Percentiles rank a stretch among this genome's conserved stretches.
Conservation (phyloP, 2,329 filamentous ascomycete genomes). For the Thelonectria rubi region DNA sequence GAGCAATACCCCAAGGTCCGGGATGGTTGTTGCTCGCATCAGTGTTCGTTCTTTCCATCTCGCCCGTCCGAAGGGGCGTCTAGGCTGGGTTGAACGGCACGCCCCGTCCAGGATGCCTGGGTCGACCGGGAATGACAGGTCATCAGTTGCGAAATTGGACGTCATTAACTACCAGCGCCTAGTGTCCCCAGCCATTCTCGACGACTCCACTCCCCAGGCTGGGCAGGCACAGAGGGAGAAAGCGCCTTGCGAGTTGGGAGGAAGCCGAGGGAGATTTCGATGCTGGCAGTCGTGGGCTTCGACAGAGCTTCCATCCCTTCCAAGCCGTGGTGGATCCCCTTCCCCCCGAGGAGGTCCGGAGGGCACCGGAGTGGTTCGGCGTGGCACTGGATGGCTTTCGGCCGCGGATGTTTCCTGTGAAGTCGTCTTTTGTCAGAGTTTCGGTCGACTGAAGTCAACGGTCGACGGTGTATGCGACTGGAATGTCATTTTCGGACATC, state of each 20-base stretch:
- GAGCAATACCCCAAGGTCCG: neutral
- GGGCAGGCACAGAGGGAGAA: conserved; percentile 1
- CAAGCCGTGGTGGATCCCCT: conserved; percentile 34
- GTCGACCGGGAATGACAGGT: conserved; percentile 33
- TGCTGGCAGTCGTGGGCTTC: conserved; percentile 32
- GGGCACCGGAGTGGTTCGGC: conserved; percentile 5
- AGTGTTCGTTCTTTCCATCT: conserved; percentile 1
- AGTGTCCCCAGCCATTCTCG: conserved; percentile 32
- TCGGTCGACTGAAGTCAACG: conserved; percentile 32
- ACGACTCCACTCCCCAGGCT: conserved; percentile 30
- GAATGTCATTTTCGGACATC: conserved; percentile 31
- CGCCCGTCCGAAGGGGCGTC: conserved; percentile 5
- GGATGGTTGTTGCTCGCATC: conserved; percentile 6
- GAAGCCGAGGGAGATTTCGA: conserved; percentile 26
- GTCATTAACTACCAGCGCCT: conserved; percentile 38
- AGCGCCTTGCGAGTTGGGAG: neutral
- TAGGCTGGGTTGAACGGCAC: neutral
- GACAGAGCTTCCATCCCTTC: conserved; percentile 42
- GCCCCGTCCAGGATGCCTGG: conserved; percentile 10
- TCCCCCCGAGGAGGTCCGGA: conserved; percentile 15
- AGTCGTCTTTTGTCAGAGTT: conserved; percentile 25
- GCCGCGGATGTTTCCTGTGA: conserved; percentile 9
- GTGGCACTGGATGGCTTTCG: conserved; percentile 9
- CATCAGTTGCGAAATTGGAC: conserved; percentile 41
- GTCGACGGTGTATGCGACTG: conserved; percentile 27